Evolutionary conservation across 1,139 yeast species (phyloP), one percentile per base, ranked within the genome.

Genomic region (Petasospora fabianii): DNA sequence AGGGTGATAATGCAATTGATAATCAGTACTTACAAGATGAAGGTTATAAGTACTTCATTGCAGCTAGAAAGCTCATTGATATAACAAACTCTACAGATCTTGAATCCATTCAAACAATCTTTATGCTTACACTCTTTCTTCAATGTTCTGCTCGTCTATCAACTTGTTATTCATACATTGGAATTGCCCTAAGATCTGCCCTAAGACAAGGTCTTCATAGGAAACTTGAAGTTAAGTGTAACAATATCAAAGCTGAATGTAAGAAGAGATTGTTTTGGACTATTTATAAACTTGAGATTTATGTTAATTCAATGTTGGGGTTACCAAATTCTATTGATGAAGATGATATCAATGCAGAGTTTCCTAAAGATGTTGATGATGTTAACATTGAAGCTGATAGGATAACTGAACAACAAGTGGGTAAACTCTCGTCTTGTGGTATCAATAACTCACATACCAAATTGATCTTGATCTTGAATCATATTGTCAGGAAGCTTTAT

Each of bases 121-220:
- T 74, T 44, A 71, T 73, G 72, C 59, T 75, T 62, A 80, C 87
- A 30, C 69, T 87, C 50, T 88, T 86, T 58, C 65, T 88, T 37
- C 96, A 87, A 62, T 86, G 95, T 56, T 82, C 94, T 3, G 96
- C 96, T 0, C 71, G 95, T 46, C 66, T 88, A 42, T 81, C 92
- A 0, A 84, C 95, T 0, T 87, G 96, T 59, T 87, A 88, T 59
- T 82, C 95, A 0, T 87, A 86, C 57, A 84, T 86, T 50, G 96
- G 96, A 3, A 81, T 86, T 40, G 96, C 95, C 0, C 64, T 87
- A 36, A 67, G 96, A 52, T 81, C 90, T 30, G 92, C 95, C 0
- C 62, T 87, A 35, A 75, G 88, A 49, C 88, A 86, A 54, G 96
- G 96, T 0, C 67, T 86, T 20, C 96, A 88, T 59, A 70, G 82